Base-by-base conservation (phyloP, 2,329 filamentous ascomycete species). In the Phoma sp. region DNA sequence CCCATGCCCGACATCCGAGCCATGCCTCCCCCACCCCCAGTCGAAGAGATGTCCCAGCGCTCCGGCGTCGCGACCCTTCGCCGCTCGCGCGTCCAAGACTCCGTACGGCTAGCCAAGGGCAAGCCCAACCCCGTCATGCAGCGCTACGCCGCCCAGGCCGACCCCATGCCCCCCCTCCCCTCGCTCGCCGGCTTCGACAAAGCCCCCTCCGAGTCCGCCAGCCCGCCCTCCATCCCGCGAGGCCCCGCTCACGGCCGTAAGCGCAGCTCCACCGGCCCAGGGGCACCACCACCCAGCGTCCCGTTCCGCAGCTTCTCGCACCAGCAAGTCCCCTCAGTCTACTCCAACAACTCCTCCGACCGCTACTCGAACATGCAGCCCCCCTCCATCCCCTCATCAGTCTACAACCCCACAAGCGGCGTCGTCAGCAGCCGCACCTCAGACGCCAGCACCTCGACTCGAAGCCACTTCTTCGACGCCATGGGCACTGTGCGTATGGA, bases 401-500 rank as follows among this genome's bases (percentile, higher is more conserved):
- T 75, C 9, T 76, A 75, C 59, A 80, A 77, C 48, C 67, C 70
- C 6, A 64, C 67, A 22, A 71, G 69, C 33, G 70, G 67, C 33
- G 62, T 70, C 13, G 69, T 78, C 75, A 86, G 76, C 55, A 74
- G 69, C 77, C 85, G 73, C 64, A 84, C 78, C 1, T 82, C 80
- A 0, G 80, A 81, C 52, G 76, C 78, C 9, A 82, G 79, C 60
- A 79, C 74, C 2, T 77, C 78, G 2, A 70, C 84, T 59, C 59
- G 78, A 69, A 46, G 74, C 52, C 83, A 84, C 72, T 93, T 95
- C 77, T 95, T 95, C 68, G 92, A 96, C 65, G 89, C 89, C 24
- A 72, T 96, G 53, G 92, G 93, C 1, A 98, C 93, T 2, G 86
- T 98, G 41, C 86, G 95, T 25, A 98, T 99, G 93, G 93, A 98